Base-by-base conservation (phyloP, 768 basidiomycete species). In the Porphyrellus cyaneotinctus region DNA sequence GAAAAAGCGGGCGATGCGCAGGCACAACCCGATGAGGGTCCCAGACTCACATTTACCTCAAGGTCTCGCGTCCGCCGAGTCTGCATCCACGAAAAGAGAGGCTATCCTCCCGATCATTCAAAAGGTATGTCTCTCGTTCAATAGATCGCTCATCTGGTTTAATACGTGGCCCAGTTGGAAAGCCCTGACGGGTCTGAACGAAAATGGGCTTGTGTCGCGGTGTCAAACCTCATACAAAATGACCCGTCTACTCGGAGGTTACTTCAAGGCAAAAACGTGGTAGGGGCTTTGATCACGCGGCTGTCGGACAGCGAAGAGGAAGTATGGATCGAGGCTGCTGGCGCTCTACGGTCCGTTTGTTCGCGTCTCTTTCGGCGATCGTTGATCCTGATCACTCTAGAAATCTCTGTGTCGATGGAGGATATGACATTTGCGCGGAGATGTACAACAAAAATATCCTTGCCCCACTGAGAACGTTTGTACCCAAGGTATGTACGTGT, bases 391-490 rank as follows among this genome's bases (percentile, higher is more conserved):
- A 12, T 24, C 36, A n/a, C 11, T 48, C 31, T 62, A 97, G 94
- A 56, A 97, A 97, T 72, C 71, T 97, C 14, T 93, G 91, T 63
- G 86, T 97, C 63, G 95, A 97, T 64, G 95, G 94, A 15, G 95
- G 95, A 47, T 89, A 91, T 65, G 93, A 97, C 58, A 88, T 97
- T 43, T 95, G 94, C 62, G 91, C 88, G 2, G 92, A 97, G 70
- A 95, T 97, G 91, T 95, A 87, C 73, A 97, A 97, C 70, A 97
- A 97, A 74, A 91, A 90, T 59, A 85, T 97, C 41, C 74, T 97
- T 45, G 78, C 84, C 7, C 89, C 90, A 3, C 69, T 93, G 52
- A 83, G 77, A 59, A 77, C 79, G 0, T 89, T 91, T 61, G 76
- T 93, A 17, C 85, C 88, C 8, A 93, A 91, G 75, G 92, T 90